Percentiles rank a stretch among this genome's conserved stretches.
phyloP scores from a whole-genome alignment of 2,329 filamentous ascomycete genomes.

The Diaporthe sp. region DNA sequence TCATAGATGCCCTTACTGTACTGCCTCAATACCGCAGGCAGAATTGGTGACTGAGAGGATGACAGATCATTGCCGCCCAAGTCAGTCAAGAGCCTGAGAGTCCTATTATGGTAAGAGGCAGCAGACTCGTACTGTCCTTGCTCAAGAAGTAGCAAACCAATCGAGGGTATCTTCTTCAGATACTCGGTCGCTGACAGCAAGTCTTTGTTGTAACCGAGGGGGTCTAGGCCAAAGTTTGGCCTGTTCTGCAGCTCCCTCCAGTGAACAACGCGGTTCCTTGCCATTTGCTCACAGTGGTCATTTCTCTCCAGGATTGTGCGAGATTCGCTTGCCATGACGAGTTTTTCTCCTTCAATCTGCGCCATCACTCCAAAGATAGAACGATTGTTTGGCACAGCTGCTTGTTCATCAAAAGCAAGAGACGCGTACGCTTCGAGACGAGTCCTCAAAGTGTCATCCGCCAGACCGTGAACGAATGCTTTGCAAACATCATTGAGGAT shows the following conservation, averaged over 20 bases:
- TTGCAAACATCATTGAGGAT: conserved; percentile 65
- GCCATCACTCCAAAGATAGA: conserved; percentile 66
- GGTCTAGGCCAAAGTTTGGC: conserved; percentile 58
- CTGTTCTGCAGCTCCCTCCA: conserved; percentile 62
- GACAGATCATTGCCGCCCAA: conserved; percentile 47
- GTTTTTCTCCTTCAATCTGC: conserved; percentile 68
- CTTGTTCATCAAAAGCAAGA: conserved; percentile 52
- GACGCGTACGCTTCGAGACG: conserved; percentile 62
- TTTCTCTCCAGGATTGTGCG: conserved; percentile 52
- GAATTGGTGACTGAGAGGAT: conserved; percentile 41
- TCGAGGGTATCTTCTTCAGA: conserved; percentile 63
- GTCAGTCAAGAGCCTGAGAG: conserved; percentile 53
- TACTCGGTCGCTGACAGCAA: conserved; percentile 61
- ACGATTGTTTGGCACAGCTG: conserved; percentile 48
- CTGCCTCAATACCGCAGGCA: conserved; percentile 51
- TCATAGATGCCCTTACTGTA: conserved; percentile 68
- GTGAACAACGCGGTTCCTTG: conserved; percentile 51
- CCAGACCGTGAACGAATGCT: conserved; percentile 67
- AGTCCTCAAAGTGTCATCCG: conserved; percentile 58
- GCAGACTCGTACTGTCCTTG: conserved; percentile 67
- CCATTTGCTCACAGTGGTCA: conserved; percentile 51
- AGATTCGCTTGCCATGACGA: conserved; percentile 61
- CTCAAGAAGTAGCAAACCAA: conserved; percentile 66
- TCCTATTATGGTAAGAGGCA: conserved; percentile 61
- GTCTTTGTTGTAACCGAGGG: conserved; percentile 64